Conservation (phyloP, 75 land plant genomes). For the Isoetes taiwanensis region DNA sequence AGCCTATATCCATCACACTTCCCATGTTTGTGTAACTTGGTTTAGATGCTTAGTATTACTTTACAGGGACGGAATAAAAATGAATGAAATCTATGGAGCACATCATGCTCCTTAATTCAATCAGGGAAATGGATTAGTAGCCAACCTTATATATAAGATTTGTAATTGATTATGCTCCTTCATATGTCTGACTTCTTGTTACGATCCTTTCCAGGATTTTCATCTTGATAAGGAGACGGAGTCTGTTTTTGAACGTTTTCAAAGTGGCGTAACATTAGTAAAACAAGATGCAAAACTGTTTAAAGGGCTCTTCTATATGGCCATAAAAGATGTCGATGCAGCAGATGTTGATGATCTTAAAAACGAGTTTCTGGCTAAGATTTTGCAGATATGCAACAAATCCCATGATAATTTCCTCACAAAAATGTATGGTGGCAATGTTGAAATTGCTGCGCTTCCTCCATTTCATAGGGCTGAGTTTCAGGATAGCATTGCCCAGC, state of each 20-base stretch:
- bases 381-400: slow-evolving; percentile 14
- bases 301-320: slow-evolving; percentile 26
- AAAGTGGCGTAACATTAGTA: slow-evolving; percentile 23
- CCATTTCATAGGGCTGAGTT: slow-evolving; percentile 20
- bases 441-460: slow-evolving; percentile 21
- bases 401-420: slow-evolving; percentile 21
- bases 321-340: slow-evolving; percentile 24
- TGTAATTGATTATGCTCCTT: too few relatives aligned
- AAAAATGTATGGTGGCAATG: slow-evolving; percentile 26
- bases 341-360: slow-evolving; percentile 23
- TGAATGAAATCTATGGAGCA: too few relatives aligned
- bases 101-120: too few relatives aligned
- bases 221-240: slow-evolving; percentile 30
- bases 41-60: too few relatives aligned
- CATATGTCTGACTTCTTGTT: too few relatives aligned
- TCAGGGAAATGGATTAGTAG: too few relatives aligned
- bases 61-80: too few relatives aligned
- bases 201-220: too few relatives aligned
- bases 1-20: too few relatives aligned
- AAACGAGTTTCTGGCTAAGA: slow-evolving; percentile 18
- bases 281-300: slow-evolving; percentile 27
- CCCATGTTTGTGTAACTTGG: too few relatives aligned
- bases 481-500: slow-evolving; percentile 10
- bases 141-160: too few relatives aligned
- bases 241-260: slow-evolving; percentile 24